phyloP scores from a whole-genome alignment of 768 basidiomycete species.

The Piloderma croceum region DNA sequence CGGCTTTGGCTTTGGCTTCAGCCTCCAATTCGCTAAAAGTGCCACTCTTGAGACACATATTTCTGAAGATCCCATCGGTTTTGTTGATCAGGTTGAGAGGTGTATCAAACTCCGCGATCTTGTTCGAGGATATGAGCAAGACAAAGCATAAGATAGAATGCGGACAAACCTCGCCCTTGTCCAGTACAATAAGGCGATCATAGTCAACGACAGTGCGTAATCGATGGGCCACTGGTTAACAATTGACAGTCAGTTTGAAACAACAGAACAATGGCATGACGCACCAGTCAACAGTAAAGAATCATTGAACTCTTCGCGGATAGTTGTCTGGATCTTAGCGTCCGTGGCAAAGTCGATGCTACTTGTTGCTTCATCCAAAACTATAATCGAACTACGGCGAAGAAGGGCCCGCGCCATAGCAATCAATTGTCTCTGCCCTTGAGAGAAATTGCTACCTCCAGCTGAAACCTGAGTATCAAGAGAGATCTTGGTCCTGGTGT shows the following conservation, averaged over 20 bases:
- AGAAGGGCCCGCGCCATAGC: slow-evolving; percentile 61
- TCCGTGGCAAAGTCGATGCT: slow-evolving; percentile 51
- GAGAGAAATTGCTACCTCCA: slow-evolving; percentile 68
- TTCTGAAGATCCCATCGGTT: slow-evolving; percentile 58
- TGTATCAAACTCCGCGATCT: slow-evolving; percentile 65
- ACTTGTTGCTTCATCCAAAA: slow-evolving; percentile 55
- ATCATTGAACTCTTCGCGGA: slow-evolving; percentile 55
- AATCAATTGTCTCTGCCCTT: slow-evolving; percentile 70
- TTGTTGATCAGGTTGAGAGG: slow-evolving; percentile 62
- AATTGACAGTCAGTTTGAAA: neutral
- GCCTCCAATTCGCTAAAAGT: slow-evolving; percentile 56
- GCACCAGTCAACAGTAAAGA: slow-evolving; percentile 47
- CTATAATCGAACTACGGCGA: slow-evolving; percentile 52
- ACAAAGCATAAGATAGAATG: neutral
- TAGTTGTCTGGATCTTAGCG: slow-evolving; percentile 62
- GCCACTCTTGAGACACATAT: slow-evolving; percentile 69
- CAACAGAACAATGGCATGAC: neutral
- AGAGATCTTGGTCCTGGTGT: slow-evolving; percentile 29
- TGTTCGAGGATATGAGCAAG: neutral
- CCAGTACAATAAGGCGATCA: slow-evolving; percentile 23
- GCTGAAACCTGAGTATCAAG: slow-evolving; percentile 45
- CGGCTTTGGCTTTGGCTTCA: slow-evolving; percentile 46
- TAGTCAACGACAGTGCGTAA: slow-evolving; percentile 20
- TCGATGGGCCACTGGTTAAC: slow-evolving; percentile 20
- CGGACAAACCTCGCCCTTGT: slow-evolving; percentile 21